Conservation (phyloP, 2,329 filamentous ascomycete species). For the Hypoxylon sp. region DNA sequence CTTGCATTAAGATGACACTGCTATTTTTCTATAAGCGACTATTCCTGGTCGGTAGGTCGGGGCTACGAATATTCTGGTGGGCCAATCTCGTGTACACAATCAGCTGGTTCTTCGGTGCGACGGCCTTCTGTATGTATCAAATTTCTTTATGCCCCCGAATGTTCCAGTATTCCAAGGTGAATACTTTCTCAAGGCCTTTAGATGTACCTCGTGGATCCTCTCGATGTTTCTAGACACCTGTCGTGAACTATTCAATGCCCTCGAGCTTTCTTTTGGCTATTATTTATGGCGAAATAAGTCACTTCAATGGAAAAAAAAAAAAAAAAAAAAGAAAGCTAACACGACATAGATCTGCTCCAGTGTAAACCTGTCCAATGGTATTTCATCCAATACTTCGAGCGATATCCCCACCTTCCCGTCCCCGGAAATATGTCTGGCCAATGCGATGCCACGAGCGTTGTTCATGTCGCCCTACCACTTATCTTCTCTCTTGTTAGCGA, state of each 20-base stretch:
- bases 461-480: constrained; percentile 42
- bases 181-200: too few relatives aligned
- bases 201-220: too few relatives aligned
- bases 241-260: too few relatives aligned
- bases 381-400: constrained; percentile 42
- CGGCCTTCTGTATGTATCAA: too few relatives aligned
- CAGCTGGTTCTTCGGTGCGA: constrained; percentile 45
- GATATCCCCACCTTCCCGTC: constrained; percentile 30
- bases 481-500: constrained; percentile 46
- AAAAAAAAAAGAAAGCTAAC: too few relatives aligned
- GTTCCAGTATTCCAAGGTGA: too few relatives aligned
- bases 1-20: constrained; percentile 44
- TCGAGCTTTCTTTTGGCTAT: too few relatives aligned
- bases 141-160: too few relatives aligned
- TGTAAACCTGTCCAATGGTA: constrained; percentile 45
- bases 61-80: constrained; percentile 45
- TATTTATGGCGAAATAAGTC: too few relatives aligned
- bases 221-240: too few relatives aligned
- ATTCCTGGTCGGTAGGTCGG: constrained; percentile 40
- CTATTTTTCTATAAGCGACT: constrained; percentile 46
- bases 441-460: constrained; percentile 43
- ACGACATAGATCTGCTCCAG: constrained; percentile 46
- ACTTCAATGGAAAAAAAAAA: too few relatives aligned
- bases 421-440: constrained; percentile 37
- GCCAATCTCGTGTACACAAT: constrained; percentile 43